phyloP scores from a whole-genome alignment of 345 rosid species.

The Durio zibethinus region DNA sequence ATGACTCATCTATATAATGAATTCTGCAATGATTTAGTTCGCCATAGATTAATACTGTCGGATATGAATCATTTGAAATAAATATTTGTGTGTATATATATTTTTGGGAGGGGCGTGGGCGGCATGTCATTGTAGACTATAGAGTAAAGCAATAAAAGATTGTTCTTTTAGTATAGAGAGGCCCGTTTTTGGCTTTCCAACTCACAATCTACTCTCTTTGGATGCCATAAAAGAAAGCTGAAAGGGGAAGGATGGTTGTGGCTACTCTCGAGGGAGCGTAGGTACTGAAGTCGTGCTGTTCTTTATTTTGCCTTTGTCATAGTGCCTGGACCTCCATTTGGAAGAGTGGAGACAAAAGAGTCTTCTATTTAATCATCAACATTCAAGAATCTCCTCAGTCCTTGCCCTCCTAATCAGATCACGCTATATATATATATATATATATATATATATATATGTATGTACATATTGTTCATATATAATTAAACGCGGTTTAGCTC shows the following conservation, averaged over 20 bases:
- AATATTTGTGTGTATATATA: background rate
- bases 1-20: background rate
- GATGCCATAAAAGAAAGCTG: slow-evolving; percentile 50
- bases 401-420: background rate
- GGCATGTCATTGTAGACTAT: background rate
- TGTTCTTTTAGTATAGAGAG: background rate
- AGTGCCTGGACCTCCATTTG: slow-evolving; percentile 37
- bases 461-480: background rate
- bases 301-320: slow-evolving; percentile 29
- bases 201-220: slow-evolving; percentile 34
- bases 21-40: background rate
- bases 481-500: background rate
- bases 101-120: background rate
- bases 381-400: background rate
- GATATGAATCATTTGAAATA: background rate
- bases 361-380: slow-evolving; percentile 43
- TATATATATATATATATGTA: background rate
- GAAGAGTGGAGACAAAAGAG: slow-evolving; percentile 41
- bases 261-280: slow-evolving; percentile 58
- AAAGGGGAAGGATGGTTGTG: slow-evolving; percentile 21
- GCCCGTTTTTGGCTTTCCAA: slow-evolving; percentile 40
- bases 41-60: background rate
- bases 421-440: background rate
- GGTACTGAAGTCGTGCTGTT: slow-evolving; percentile 22
- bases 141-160: background rate